A percentile compares a stretch with the other conserved stretches of the same genome.
Evolutionary conservation across 169 alveolate species (phyloP).

Genomic region (Plasmodium cynomolgi): DNA sequence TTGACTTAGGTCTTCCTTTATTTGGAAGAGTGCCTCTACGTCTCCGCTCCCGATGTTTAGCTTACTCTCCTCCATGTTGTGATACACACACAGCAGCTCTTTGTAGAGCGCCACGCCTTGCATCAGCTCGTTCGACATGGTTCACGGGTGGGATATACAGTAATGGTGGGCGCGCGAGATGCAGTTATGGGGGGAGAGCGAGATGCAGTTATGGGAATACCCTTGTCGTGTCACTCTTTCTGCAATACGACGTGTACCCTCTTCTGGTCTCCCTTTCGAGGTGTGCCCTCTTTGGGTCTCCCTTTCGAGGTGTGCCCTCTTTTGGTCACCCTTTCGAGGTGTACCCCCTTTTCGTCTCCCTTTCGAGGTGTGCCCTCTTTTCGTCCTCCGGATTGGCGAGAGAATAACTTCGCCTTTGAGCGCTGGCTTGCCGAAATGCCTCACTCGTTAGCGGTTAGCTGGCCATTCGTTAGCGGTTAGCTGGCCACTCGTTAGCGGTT

Average conservation of each 20-base stretch:
- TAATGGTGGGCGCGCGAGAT: not conserved
- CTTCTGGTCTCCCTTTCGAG: not conserved
- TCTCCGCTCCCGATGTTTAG: slow-evolving; percentile 4
- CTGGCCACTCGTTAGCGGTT: not conserved
- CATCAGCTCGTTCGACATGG: slow-evolving; percentile 18
- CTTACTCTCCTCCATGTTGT: slow-evolving; percentile 6
- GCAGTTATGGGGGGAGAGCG: too few relatives aligned
- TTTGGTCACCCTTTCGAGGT: not conserved
- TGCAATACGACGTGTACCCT: not conserved
- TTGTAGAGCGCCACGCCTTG: slow-evolving; percentile 31
- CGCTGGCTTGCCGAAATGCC: too few relatives aligned
- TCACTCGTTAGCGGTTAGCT: not conserved
- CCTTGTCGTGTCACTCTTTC: not conserved
- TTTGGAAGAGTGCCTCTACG: not conserved
- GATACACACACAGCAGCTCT: slow-evolving; percentile 19
- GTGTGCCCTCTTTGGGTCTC: not conserved
- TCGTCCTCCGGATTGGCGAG: not conserved
- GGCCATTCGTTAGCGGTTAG: not conserved
- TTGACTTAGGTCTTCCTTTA: slow-evolving; percentile 29
- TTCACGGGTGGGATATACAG: not conserved
- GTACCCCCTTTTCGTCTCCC: not conserved
- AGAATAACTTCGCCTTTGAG: too few relatives aligned
- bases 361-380: not conserved
- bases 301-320: not conserved
- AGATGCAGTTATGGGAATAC: not conserved